Conservation (phyloP, 352 stramenopile genomes). For the Globisporangium rhizosaccharum region DNA sequence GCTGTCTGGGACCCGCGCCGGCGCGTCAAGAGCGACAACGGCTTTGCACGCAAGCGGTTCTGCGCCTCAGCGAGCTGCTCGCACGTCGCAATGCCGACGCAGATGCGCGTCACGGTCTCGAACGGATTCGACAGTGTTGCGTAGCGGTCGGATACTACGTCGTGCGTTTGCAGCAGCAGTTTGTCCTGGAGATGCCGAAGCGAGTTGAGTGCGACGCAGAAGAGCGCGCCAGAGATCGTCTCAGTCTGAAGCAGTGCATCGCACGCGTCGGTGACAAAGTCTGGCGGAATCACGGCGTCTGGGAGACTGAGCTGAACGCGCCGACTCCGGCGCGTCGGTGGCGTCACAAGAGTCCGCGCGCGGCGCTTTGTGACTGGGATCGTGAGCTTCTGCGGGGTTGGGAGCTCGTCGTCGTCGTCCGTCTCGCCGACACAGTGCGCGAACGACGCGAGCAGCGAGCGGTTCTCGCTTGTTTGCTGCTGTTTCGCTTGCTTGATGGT, state of each 20-base stretch:
- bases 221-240: slow-evolving; percentile 40
- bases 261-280: slow-evolving; percentile 25
- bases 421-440: slow-evolving; percentile 2
- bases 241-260: slow-evolving; percentile 29
- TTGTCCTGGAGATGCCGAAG: slow-evolving; percentile 17
- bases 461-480: slow-evolving; percentile 1
- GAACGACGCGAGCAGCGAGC: slow-evolving; percentile 10
- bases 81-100: slow-evolving; percentile 29
- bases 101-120: slow-evolving; percentile 22
- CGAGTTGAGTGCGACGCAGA: slow-evolving; percentile 31
- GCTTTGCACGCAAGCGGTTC: slow-evolving; percentile 10
- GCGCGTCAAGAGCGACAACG: slow-evolving; percentile 11
- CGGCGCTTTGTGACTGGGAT: slow-evolving; percentile 8
- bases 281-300: neutral
- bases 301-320: slow-evolving; percentile 3
- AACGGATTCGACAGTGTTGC: slow-evolving; percentile 12
- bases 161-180: neutral
- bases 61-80: slow-evolving; percentile 32
- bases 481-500: neutral
- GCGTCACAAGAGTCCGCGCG: neutral
- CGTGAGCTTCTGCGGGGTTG: slow-evolving; percentile 11
- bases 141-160: neutral
- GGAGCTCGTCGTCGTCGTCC: slow-evolving; percentile 2
- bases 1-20: slow-evolving; percentile 2
- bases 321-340: slow-evolving; percentile 1